Conservation (phyloP, 306 rosid genomes). For the Alnus rubra region DNA sequence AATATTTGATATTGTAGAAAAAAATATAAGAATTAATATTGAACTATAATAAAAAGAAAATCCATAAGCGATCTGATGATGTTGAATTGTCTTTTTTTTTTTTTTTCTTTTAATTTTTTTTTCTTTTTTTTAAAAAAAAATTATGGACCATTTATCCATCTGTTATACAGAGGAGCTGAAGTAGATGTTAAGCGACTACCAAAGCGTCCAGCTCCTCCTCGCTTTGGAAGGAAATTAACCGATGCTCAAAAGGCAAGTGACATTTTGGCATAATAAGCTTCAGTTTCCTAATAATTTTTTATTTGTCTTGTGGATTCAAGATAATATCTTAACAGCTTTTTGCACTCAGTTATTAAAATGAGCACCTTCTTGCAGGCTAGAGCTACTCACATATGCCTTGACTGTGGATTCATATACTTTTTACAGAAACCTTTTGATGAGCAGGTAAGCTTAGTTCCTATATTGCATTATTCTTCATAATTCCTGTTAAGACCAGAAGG, state of each 20-base stretch:
- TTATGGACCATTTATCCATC: not conserved
- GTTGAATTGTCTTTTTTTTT: not conserved
- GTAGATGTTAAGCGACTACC: constrained; percentile 85
- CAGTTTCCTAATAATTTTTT: not conserved
- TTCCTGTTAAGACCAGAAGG: not conserved
- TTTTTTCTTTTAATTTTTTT: no score
- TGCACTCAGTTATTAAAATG: constrained; percentile 23
- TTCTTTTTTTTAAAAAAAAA: no score
- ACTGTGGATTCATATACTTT: constrained; percentile 88
- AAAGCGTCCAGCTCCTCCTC: constrained; percentile 93
- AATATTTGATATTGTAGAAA: not conserved
- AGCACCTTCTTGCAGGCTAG: constrained; percentile 63
- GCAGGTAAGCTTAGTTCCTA: constrained; percentile 48
- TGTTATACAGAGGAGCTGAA: constrained; percentile 60
- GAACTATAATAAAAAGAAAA: not conserved
- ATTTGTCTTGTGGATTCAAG: not conserved
- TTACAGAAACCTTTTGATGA: constrained; percentile 84
- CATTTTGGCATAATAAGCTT: constrained; percentile 18
- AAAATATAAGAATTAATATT: not conserved
- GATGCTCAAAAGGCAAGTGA: constrained; percentile 78
- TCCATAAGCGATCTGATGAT: not conserved
- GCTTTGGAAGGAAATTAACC: constrained; percentile 80
- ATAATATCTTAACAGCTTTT: not conserved
- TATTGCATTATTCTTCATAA: not conserved
- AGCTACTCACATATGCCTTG: constrained; percentile 96